Evolutionary conservation across 768 basidiomycete genomes (phyloP).

Genomic region (Suillus tomentosus): DNA sequence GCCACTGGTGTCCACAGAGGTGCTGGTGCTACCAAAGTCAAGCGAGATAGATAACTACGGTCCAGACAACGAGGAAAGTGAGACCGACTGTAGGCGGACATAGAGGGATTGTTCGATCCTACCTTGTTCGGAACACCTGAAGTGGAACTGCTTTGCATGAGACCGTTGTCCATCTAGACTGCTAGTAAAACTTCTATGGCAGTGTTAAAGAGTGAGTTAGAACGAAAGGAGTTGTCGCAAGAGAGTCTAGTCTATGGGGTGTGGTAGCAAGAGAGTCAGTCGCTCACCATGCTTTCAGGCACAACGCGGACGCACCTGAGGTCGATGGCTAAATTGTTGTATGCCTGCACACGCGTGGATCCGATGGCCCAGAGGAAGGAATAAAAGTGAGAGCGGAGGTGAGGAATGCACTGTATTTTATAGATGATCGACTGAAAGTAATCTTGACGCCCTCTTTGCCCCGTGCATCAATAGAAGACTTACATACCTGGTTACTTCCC

Average conservation of each 20-base stretch:
- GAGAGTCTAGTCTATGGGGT: neutral
- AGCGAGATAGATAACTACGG: conserved; percentile 28
- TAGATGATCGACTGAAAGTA: conserved; percentile 16
- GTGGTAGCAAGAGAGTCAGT: neutral
- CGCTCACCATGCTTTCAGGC: neutral
- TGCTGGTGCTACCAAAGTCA: conserved; percentile 18
- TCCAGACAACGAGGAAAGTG: neutral
- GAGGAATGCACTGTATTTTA: conserved; percentile 23
- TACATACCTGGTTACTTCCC: conserved; percentile 24
- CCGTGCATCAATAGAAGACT: conserved; percentile 25
- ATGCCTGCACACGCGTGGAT: conserved; percentile 26
- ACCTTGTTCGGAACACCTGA: conserved; percentile 21
- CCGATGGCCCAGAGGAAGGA: conserved; percentile 12
- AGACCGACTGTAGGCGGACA: neutral
- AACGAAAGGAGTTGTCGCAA: neutral
- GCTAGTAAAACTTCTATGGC: too few species aligned
- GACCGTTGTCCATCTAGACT: neutral
- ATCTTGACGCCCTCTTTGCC: conserved; percentile 13
- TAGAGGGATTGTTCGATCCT: neutral
- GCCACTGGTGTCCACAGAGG: conserved; percentile 15
- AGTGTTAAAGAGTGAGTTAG: neutral
- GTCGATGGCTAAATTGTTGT: conserved; percentile 21
- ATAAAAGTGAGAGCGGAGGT: conserved; percentile 8
- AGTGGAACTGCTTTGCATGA: neutral
- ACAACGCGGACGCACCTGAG: neutral